Evolutionary conservation across 2,329 filamentous ascomycete species (phyloP).

Genomic region (Talaromyces marneffei): DNA sequence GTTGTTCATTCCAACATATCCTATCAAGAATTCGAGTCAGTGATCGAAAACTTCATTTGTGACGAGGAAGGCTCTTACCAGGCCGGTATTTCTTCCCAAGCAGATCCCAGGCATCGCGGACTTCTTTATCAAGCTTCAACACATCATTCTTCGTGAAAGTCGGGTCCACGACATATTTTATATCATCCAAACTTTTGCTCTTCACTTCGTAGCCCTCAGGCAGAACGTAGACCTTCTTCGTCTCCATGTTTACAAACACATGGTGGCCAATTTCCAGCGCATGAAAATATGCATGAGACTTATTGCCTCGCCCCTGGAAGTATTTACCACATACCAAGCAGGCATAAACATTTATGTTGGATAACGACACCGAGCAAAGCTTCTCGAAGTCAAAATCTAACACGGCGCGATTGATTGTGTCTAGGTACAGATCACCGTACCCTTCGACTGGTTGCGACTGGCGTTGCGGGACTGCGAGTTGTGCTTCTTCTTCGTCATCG

Average conservation of each 20-base stretch:
- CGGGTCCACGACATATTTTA: conserved; percentile 95
- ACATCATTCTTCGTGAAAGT: conserved; percentile 77
- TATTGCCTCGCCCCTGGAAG: conserved; percentile 86
- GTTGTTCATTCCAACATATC: conserved; percentile 98
- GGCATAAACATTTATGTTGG: conserved; percentile 98
- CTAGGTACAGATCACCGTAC: conserved; percentile 93
- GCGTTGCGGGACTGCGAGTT: conserved; percentile 44
- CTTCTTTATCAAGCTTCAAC: conserved; percentile 64
- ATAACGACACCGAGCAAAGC: conserved; percentile 89
- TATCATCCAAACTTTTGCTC: conserved; percentile 91
- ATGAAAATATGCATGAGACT: conserved; percentile 96
- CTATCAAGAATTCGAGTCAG: conserved; percentile 20
- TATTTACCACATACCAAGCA: conserved; percentile 98
- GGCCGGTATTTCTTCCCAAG: conserved; percentile 80
- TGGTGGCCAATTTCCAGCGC: conserved; percentile 92
- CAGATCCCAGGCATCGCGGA: conserved; percentile 64
- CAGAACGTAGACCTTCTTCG: conserved; percentile 48
- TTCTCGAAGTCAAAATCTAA: conserved; percentile 99
- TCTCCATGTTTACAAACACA: conserved; percentile 94
- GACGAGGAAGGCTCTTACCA: conserved; percentile 36
- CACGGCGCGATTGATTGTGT: conserved; percentile 88
- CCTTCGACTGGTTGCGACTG: conserved; percentile 77
- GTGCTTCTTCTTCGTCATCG: conserved; percentile 26
- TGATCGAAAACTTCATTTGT: conserved; percentile 1
- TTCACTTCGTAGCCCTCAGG: conserved; percentile 96